A percentile compares a stretch with the other conserved stretches of the same genome.
Evolutionary conservation across 2,329 filamentous ascomycete species (phyloP).

Genomic region (Coniochaeta prunicola): DNA sequence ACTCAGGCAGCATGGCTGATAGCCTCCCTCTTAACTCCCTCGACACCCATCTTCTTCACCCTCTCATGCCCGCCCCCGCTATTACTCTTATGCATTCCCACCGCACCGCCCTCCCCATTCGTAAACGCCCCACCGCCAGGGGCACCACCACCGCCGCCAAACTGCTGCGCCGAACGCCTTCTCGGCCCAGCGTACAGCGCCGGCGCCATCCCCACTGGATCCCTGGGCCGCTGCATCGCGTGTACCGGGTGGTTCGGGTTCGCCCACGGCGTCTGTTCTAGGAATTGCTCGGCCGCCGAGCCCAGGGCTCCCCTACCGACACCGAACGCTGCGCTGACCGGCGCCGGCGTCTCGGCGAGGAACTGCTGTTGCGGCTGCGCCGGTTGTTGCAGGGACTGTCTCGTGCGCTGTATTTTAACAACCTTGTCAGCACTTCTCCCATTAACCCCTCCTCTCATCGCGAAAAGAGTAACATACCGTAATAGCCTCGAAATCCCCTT

Average conservation of each 20-base stretch:
- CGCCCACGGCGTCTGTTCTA: slow-evolving; percentile 87
- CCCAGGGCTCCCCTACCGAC: slow-evolving; percentile 32
- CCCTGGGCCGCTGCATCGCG: slow-evolving; percentile 31
- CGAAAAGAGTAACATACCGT: slow-evolving; percentile 52
- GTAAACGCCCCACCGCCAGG: neutral
- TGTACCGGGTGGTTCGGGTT: slow-evolving; percentile 77
- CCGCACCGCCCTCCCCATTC: neutral
- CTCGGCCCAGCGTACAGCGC: slow-evolving; percentile 7
- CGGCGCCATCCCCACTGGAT: neutral
- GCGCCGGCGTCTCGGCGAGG: slow-evolving; percentile 8
- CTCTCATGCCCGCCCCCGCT: neutral
- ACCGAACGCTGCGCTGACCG: slow-evolving; percentile 13
- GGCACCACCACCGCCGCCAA: no score
- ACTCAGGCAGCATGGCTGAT: neutral
- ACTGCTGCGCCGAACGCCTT: neutral
- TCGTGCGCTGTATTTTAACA: neutral
- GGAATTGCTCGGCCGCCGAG: slow-evolving; percentile 75
- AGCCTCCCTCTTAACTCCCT: neutral
- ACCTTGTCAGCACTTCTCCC: neutral
- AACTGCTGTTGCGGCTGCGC: slow-evolving; percentile 8
- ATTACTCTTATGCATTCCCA: slow-evolving; percentile 1
- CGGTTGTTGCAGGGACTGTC: neutral
- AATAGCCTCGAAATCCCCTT: slow-evolving; percentile 85
- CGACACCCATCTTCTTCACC: neutral
- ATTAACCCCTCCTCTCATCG: neutral